Conservation (phyloP, 768 basidiomycete species). For the Termitomyces heimii region DNA sequence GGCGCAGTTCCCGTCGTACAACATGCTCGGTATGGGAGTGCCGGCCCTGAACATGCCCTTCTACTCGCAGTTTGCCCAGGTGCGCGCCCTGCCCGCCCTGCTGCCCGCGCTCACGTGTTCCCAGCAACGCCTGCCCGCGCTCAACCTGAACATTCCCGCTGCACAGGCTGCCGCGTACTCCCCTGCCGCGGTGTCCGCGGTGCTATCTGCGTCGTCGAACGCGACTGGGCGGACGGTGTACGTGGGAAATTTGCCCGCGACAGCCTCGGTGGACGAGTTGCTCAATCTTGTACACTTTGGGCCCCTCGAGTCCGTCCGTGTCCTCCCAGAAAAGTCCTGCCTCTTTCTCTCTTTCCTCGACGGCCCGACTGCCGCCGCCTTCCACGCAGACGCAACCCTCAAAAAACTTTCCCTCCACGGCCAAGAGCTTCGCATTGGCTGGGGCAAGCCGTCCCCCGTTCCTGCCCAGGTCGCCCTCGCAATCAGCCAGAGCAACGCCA, state of each 20-base stretch:
- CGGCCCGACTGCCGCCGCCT: conserved; percentile 86
- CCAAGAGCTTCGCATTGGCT: conserved; percentile 97
- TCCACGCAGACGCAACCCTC: conserved; percentile 94
- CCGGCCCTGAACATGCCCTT: conserved; percentile 71
- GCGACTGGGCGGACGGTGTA: conserved; percentile 88
- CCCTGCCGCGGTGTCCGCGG: conserved; percentile 71
- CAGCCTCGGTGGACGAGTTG: conserved; percentile 95
- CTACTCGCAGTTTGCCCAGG: conserved; percentile 42
- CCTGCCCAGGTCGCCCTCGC: conserved; percentile 82
- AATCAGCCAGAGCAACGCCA: conserved; percentile 89
- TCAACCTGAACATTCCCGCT: conserved; percentile 62
- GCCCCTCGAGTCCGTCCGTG: conserved; percentile 89
- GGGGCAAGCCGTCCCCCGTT: conserved; percentile 93
- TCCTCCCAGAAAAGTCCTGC: conserved; percentile 94
- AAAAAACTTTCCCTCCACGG: conserved; percentile 92
- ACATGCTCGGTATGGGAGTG: conserved; percentile 78
- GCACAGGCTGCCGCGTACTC: conserved; percentile 66
- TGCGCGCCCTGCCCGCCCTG: background rate
- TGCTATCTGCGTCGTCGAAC: conserved; percentile 60
- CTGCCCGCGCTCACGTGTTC: background rate
- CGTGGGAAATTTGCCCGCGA: conserved; percentile 91
- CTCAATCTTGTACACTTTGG: conserved; percentile 98
- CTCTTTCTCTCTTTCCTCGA: conserved; percentile 99
- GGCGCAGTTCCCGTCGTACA: conserved; percentile 61
- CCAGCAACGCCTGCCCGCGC: conserved; percentile 59